Conservation (phyloP, 768 basidiomycete species). For the Tricholoma saponaceum region DNA sequence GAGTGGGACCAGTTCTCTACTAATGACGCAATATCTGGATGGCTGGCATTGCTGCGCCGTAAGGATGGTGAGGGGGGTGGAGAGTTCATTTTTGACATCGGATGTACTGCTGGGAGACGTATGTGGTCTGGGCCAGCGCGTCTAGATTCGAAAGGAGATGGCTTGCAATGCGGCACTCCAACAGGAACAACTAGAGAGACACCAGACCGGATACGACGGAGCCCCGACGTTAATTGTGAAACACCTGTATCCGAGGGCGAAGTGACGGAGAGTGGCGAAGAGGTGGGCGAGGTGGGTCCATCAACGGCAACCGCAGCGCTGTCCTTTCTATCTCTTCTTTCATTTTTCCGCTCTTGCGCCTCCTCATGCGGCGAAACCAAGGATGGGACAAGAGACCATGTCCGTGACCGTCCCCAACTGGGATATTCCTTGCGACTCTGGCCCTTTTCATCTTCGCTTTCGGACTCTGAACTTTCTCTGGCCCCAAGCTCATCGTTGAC, state of each 20-base stretch:
- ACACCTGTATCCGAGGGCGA: conserved; percentile 1
- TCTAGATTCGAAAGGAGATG: conserved; percentile 7
- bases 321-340: conserved; percentile 1
- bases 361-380: conserved; percentile 18
- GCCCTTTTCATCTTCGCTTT: conserved; percentile 10
- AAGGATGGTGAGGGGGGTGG: conserved; percentile 46
- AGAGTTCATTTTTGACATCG: conserved; percentile 32
- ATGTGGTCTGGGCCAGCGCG: conserved; percentile 11
- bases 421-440: conserved; percentile 9
- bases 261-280: conserved; percentile 9
- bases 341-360: conserved; percentile 9
- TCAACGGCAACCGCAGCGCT: conserved; percentile 1
- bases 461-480: conserved; percentile 7
- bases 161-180: conserved; percentile 6
- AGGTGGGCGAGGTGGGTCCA: background rate
- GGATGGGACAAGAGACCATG: conserved; percentile 19
- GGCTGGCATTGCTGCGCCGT: conserved; percentile 42
- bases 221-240: conserved; percentile 11
- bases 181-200: conserved; percentile 26
- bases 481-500: conserved; percentile 34
- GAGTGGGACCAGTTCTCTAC: conserved; percentile 53
- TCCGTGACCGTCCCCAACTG: conserved; percentile 16
- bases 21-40: conserved; percentile 54
- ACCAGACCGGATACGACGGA: conserved; percentile 32
- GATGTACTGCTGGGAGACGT: conserved; percentile 20